Base-by-base conservation (phyloP, 108 stramenopile species). In the Stephanodiscus triporus region DNA sequence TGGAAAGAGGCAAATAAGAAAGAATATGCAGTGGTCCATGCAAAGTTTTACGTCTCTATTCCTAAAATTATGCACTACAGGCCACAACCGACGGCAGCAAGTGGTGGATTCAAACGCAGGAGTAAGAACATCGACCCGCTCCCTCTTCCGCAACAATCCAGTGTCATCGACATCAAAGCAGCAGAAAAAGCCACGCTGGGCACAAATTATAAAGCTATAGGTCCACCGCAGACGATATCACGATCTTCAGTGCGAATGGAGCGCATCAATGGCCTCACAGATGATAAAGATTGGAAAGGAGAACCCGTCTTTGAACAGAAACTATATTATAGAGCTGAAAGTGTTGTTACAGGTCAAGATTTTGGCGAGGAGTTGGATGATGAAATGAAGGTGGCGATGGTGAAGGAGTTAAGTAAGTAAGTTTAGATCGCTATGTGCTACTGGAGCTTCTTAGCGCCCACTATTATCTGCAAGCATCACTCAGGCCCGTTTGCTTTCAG, bases 251-350 rank as follows among this genome's bases (percentile, higher is more conserved):
- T 77, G 0, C 51, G 76, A 4, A 77, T 77, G 76, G 76, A 72
- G 19, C 43, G 70, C 32, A 72, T 77, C 16, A 55, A 71, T 53
- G 73, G 73, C 10, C 50, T 77, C 9, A 71, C 48, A 11, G 76
- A 77, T 42, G 70, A 71, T 0, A 64, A 61, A 63, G 55, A 70
- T 22, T 76, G 68, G 69, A 72, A 72, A 51, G 70, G 75, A 51
- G 75, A 63, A 4, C 75, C 75, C 24, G 68, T 76, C 5, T 76
- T 71, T 71, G 75, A 76, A 45, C 62, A 72, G 49, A 76, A 76
- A 29, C 20, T 76, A 20, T 76, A 62, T 32, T 76, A 76, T 43
- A 22, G 75, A 60, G 75, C 75, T 32, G 75, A 76, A 55, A 36
- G 56, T 38, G 49, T 63, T 36, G 22, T 76, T 24, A 70, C 27